A percentile compares a stretch with the other conserved stretches of the same genome.
These are phyloP conservation scores for Globisporangium takayamanum DNA, from an alignment of 352 stramenopile species.

Conservation along the genomic window DNA sequence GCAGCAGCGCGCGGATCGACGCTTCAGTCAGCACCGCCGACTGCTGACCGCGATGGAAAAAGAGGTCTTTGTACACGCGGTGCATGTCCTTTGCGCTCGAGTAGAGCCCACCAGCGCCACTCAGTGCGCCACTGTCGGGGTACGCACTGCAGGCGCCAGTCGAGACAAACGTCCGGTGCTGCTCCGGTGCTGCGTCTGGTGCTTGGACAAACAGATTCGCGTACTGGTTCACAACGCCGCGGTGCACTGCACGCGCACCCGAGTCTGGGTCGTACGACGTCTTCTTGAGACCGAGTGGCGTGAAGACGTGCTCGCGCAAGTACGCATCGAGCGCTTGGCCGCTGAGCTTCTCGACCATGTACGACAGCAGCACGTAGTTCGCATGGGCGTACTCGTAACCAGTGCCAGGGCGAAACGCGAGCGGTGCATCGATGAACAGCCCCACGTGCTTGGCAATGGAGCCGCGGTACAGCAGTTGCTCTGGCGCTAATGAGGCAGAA, in stretches of 20 bases:
- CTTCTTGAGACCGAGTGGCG: conserved; percentile 24
- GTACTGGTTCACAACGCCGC: conserved; percentile 43
- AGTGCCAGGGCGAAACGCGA: conserved; percentile 43
- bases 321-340: conserved; percentile 29
- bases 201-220: conserved; percentile 38
- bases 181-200: background rate
- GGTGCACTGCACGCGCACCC: conserved; percentile 20
- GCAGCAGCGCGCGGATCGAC: conserved; percentile 39
- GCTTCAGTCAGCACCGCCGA: conserved; percentile 37
- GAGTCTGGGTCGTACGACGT: conserved; percentile 49
- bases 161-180: conserved; percentile 14
- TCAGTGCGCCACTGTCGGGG: conserved; percentile 23
- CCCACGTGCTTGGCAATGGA: conserved; percentile 31
- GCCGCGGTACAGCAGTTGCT: conserved; percentile 19
- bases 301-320: conserved; percentile 31
- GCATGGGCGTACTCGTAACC: conserved; percentile 44
- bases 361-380: conserved; percentile 53
- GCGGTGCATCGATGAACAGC: conserved; percentile 40
- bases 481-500: conserved; percentile 9
- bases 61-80: conserved; percentile 53
- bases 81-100: conserved; percentile 57
- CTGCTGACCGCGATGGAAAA: conserved; percentile 25
- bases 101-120: conserved; percentile 29
- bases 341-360: conserved; percentile 62
- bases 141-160: conserved; percentile 49